phyloP scores from a whole-genome alignment of 768 basidiomycete species.

The Pilatotrama ljubarskyi region DNA sequence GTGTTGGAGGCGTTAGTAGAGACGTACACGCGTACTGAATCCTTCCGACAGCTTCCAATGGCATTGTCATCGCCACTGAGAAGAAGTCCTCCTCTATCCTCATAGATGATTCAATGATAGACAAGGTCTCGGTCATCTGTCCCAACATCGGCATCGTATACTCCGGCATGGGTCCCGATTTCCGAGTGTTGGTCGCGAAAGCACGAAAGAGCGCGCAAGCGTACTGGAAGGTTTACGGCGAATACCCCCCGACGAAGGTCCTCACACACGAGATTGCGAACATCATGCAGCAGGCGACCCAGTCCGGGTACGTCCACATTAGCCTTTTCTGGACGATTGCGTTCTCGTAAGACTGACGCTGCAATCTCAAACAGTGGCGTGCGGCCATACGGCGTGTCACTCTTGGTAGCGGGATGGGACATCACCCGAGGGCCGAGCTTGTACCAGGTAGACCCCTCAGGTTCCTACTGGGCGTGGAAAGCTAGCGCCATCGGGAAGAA shows the following conservation, averaged over 20 bases:
- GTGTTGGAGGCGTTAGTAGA: slow-evolving; percentile 12
- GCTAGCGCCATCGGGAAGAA: slow-evolving; percentile 99
- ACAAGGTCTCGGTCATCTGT: slow-evolving; percentile 96
- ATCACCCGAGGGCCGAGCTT: slow-evolving; percentile 91
- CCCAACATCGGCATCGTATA: slow-evolving; percentile 99
- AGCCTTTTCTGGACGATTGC: not conserved
- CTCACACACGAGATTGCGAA: slow-evolving; percentile 97
- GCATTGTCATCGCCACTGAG: slow-evolving; percentile 98
- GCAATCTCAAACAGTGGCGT: slow-evolving; percentile 73
- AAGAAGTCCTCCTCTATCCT: slow-evolving; percentile 98
- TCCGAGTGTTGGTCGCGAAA: slow-evolving; percentile 88
- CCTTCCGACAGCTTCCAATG: slow-evolving; percentile 81
- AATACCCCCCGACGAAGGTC: slow-evolving; percentile 96
- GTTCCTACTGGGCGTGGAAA: slow-evolving; percentile 99
- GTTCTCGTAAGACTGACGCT: not conserved
- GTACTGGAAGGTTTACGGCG: slow-evolving; percentile 99
- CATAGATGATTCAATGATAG: slow-evolving; percentile 96
- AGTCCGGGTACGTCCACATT: slow-evolving; percentile 77
- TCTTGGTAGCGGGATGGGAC: slow-evolving; percentile 98
- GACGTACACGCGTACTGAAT: slow-evolving; percentile 14
- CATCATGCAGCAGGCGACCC: slow-evolving; percentile 98
- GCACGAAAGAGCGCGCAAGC: slow-evolving; percentile 98
- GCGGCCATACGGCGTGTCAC: slow-evolving; percentile 96
- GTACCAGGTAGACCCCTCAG: slow-evolving; percentile 98
- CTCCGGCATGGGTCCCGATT: slow-evolving; percentile 99